Evolutionary conservation across 345 rosid species (phyloP).

Genomic region (Ceriops zippeliana): DNA sequence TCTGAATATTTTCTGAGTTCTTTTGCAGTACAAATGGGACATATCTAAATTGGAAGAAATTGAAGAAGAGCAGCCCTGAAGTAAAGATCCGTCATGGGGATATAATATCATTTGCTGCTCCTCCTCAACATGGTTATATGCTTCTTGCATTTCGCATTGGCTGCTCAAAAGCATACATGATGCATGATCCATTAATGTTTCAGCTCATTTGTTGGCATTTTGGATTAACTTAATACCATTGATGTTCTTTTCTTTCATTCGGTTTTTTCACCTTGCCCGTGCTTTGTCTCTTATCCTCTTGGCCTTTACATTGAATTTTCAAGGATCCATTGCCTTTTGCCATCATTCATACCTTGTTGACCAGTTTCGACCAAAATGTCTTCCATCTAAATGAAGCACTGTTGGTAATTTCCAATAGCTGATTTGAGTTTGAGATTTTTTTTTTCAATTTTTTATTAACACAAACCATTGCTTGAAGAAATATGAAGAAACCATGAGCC

Average conservation of each 20-base stretch:
- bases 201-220: background rate
- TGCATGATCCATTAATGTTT: background rate
- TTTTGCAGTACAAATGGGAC: slow-evolving; percentile 81
- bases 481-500: background rate
- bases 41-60: slow-evolving; percentile 70
- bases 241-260: background rate
- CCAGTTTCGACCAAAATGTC: background rate
- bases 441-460: background rate
- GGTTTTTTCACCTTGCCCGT: too few species aligned
- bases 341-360: background rate
- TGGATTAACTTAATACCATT: background rate
- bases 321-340: background rate
- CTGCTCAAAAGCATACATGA: too few species aligned
- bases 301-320: background rate
- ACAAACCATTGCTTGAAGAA: background rate
- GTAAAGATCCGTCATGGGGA: slow-evolving; percentile 70
- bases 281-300: background rate
- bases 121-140: slow-evolving; percentile 76
- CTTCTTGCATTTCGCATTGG: background rate
- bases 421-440: background rate
- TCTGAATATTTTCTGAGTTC: background rate
- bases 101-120: slow-evolving; percentile 73
- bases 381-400: background rate
- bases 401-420: background rate
- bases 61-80: slow-evolving; percentile 63